Base-by-base conservation (phyloP, 768 basidiomycete genomes). In the Floccularia luteovirens region DNA sequence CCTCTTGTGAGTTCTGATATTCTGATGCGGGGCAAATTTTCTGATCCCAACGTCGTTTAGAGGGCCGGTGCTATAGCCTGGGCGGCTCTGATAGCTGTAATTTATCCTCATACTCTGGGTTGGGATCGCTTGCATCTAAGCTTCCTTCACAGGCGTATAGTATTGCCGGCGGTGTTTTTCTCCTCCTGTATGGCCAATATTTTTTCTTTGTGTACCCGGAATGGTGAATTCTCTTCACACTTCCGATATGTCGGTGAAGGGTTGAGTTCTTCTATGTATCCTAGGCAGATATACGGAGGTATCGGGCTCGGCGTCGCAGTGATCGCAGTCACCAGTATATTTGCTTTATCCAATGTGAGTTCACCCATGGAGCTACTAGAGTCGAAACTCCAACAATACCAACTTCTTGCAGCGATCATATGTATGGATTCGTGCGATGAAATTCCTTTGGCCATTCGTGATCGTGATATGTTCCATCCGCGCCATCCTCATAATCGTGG, bases 41-140 rank as follows among this genome's bases (percentile, higher is more conserved):
- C 49, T 63, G 53, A 61, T 55, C 53, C 48, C 51, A 52, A 44
- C 43, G 41, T 46, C 48, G 47, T 39, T 40, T 54, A 84, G 80
- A 72, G 79, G 51, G 76, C 64, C 57, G 82, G 83, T 51, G 79
- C 80, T 39, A 83, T 86, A 52, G 79, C 76, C 40, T 83, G 77
- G 80, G 79, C 66, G 42, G 64, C 75, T 41, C 48, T 75, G 48
- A 74, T 87, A 50, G 64, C 72, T 53, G 82, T 84, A 61, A 45
- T 71, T 60, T 39, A 20, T 45, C 34, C 36, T 44, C 31, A 14
- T 16, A 17, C 38, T n/a, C 20, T 28, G 16, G 38, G 17, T 28
- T 30, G 6, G 8, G 8, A 34, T 39, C 8, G 13, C 38, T 35
- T 31, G 33, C 24, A 34, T 39, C 31, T 47, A 39, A 27, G 19